These are phyloP conservation scores for Macrocybe gigantea DNA, from an alignment of 768 basidiomycete genomes.

Conservation along the genomic window DNA sequence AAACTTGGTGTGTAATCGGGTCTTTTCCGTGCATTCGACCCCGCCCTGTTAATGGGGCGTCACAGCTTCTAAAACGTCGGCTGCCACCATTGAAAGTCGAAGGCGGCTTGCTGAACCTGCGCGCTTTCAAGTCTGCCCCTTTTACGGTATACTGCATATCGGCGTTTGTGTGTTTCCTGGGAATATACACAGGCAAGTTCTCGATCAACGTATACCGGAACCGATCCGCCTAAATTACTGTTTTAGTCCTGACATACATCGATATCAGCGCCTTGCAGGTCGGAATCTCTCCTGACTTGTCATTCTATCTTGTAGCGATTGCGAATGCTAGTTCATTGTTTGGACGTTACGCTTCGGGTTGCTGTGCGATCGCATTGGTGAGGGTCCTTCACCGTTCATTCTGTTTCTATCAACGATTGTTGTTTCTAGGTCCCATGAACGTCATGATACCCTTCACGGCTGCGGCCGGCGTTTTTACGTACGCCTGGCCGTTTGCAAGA, in stretches of 20 bases:
- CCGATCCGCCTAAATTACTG: slow-evolving; percentile 22
- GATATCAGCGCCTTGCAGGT: slow-evolving; percentile 46
- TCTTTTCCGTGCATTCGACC: too few species aligned
- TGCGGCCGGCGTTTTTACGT: slow-evolving; percentile 52
- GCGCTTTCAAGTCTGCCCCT: slow-evolving; percentile 43
- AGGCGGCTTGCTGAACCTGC: slow-evolving; percentile 54
- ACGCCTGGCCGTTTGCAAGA: slow-evolving; percentile 63
- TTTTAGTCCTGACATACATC: slow-evolving; percentile 61
- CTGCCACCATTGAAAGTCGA: slow-evolving; percentile 46
- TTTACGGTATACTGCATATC: slow-evolving; percentile 57
- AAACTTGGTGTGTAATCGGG: slow-evolving; percentile 36
- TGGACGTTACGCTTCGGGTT: slow-evolving; percentile 49
- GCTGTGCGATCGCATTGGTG: slow-evolving; percentile 51
- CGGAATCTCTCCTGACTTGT: slow-evolving; percentile 43
- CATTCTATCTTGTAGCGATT: slow-evolving; percentile 63
- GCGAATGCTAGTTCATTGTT: slow-evolving; percentile 61
- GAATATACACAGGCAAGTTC: slow-evolving; percentile 56
- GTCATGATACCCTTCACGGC: slow-evolving; percentile 61
- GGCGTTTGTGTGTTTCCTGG: slow-evolving; percentile 53
- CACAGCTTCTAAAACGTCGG: slow-evolving; percentile 39
- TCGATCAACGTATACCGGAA: slow-evolving; percentile 15
- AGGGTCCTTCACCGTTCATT: slow-evolving; percentile 3
- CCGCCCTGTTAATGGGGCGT: too few species aligned
- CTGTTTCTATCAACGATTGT: background rate
- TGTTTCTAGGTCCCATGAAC: slow-evolving; percentile 51